These are phyloP conservation scores for Sarcodon aspratus DNA, from an alignment of 768 basidiomycete genomes.

Conservation along the genomic window DNA sequence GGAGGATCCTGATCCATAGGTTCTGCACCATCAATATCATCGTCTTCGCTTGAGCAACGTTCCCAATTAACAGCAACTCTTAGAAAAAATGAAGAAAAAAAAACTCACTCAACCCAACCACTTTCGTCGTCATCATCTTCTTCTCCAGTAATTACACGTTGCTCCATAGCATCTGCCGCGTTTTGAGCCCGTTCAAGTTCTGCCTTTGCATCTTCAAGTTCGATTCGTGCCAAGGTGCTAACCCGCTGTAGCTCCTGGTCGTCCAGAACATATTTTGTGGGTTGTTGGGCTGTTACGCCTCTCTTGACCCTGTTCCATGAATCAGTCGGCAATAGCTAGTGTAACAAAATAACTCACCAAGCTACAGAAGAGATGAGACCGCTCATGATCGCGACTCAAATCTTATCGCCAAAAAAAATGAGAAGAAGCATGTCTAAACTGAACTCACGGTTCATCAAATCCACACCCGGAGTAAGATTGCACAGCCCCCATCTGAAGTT, in stretches of 20 bases:
- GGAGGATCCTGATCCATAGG: slow-evolving; percentile 26
- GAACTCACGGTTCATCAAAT: background rate
- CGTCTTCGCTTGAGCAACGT: slow-evolving; percentile 27
- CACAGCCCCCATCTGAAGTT: too few relatives aligned
- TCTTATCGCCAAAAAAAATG: background rate
- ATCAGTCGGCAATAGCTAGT: background rate
- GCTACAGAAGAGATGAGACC: slow-evolving; percentile 65
- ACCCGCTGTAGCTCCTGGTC: slow-evolving; percentile 86
- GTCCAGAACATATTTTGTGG: slow-evolving; percentile 82
- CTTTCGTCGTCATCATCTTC: slow-evolving; percentile 35
- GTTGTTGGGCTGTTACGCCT: slow-evolving; percentile 65
- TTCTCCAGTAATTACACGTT: slow-evolving; percentile 21
- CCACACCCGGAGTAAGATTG: too few relatives aligned
- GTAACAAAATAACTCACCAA: slow-evolving; percentile 27
- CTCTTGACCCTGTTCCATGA: slow-evolving; percentile 51
- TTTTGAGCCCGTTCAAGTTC: slow-evolving; percentile 78
- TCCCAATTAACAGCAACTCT: background rate
- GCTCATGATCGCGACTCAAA: slow-evolving; percentile 33
- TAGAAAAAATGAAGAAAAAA: slow-evolving; percentile 4
- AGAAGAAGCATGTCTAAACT: background rate
- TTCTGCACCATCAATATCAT: slow-evolving; percentile 46
- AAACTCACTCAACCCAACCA: slow-evolving; percentile 84
- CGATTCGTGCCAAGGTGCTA: slow-evolving; percentile 74
- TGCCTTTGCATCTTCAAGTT: slow-evolving; percentile 81
- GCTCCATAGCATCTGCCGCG: slow-evolving; percentile 61